Evolutionary conservation across 169 alveolate species (phyloP).

Genomic region (Eimeria acervulina): DNA sequence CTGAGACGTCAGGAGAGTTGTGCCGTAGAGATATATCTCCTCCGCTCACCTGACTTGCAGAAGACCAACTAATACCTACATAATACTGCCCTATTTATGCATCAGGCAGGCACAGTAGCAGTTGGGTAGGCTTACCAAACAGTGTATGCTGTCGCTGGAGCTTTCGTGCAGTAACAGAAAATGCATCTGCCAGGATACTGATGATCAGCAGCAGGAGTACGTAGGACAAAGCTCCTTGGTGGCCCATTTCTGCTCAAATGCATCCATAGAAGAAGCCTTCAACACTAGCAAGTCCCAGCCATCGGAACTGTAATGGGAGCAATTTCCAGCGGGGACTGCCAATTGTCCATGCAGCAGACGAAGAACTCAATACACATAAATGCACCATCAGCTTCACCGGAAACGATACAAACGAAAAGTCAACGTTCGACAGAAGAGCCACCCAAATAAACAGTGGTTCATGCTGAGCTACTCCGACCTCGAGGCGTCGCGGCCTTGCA

Average conservation of each 20-base stretch:
- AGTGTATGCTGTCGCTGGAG: constrained; percentile 39
- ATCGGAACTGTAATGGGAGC: not conserved
- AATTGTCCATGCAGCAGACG: not conserved
- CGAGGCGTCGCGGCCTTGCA: not conserved
- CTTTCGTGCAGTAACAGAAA: not conserved
- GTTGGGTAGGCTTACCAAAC: constrained; percentile 18
- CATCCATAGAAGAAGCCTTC: not conserved
- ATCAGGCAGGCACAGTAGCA: not conserved
- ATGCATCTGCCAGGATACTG: not conserved
- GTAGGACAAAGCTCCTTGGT: not conserved
- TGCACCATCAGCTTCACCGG: not conserved
- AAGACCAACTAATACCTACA: not conserved
- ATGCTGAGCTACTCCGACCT: not conserved
- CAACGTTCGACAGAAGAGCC: not conserved
- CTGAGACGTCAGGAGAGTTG: not conserved
- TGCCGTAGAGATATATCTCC: not conserved
- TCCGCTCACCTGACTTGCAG: not conserved
- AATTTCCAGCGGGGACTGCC: not conserved
- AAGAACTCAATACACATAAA: not conserved
- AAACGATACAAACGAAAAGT: not conserved
- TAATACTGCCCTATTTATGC: not conserved
- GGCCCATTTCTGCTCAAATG: not conserved
- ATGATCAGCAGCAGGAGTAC: constrained; percentile 7
- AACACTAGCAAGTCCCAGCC: not conserved
- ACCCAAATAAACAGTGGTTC: not conserved